A percentile compares a stretch with the other conserved stretches of the same genome.
Conservation (phyloP, 164 flowering plant species). For the Tetrastigma voinierianum region DNA sequence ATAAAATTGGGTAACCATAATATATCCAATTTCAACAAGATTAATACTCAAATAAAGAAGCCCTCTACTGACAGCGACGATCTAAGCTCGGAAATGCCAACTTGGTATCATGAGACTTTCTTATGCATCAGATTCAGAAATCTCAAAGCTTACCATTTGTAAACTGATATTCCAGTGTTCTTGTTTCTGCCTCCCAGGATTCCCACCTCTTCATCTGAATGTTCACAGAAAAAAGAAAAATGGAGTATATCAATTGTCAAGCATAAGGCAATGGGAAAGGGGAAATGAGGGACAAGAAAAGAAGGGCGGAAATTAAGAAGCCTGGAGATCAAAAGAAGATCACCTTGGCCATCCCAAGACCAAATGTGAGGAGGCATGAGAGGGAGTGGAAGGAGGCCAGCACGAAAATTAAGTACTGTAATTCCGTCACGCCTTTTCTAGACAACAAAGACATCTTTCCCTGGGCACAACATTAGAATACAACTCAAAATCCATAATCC, state of each 20-base stretch:
- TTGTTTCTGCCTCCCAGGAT: conserved; percentile 68
- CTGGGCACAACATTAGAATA: conserved; percentile 24
- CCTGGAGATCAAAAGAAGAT: neutral
- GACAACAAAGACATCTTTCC: conserved; percentile 59
- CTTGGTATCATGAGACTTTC: too few relatives aligned
- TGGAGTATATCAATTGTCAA: neutral
- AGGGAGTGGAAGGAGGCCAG: conserved; percentile 51
- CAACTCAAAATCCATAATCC: too few relatives aligned
- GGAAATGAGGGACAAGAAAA: neutral
- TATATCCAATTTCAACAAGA: too few relatives aligned
- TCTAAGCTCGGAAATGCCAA: too few relatives aligned
- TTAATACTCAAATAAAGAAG: too few relatives aligned
- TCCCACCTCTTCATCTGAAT: conserved; percentile 60
- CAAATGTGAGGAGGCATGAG: conserved; percentile 49
- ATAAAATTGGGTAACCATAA: too few relatives aligned
- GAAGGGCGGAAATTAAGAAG: neutral
- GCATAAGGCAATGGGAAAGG: neutral
- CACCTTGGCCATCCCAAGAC: conserved; percentile 68
- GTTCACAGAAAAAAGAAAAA: conserved; percentile 1
- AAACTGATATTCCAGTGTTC: conserved; percentile 52
- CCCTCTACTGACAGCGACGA: too few relatives aligned
- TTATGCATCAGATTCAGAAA: neutral
- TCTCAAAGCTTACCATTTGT: conserved; percentile 39
- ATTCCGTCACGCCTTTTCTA: conserved; percentile 35
- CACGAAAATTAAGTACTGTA: conserved; percentile 49